phyloP scores from a whole-genome alignment of 2,329 filamentous ascomycete species.

The Colletotrichum graminicola region DNA sequence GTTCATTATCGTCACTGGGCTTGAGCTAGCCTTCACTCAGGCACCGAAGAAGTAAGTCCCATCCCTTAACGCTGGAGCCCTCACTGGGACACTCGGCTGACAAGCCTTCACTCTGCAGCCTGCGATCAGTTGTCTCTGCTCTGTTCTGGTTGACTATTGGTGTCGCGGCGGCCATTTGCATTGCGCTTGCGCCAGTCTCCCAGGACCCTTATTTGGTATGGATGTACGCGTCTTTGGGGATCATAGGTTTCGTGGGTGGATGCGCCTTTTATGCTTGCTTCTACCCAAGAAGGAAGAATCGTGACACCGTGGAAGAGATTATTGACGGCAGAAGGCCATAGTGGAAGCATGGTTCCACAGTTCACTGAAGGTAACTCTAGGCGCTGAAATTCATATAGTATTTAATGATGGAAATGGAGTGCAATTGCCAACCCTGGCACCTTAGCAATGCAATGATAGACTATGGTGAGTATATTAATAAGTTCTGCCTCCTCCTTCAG shows the following conservation, averaged over 20 bases:
- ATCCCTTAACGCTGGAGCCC: background rate
- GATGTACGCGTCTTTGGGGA: slow-evolving; percentile 72
- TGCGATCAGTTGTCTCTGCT: slow-evolving; percentile 36
- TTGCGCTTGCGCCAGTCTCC: slow-evolving; percentile 71
- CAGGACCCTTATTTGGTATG: slow-evolving; percentile 75
- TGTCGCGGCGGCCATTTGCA: slow-evolving; percentile 55
- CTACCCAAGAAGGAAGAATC: background rate
- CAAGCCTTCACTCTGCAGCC: background rate
- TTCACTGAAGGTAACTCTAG: background rate
- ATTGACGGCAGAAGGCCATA: background rate
- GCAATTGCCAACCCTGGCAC: background rate
- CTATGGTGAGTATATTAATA: background rate
- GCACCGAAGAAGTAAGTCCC: slow-evolving; percentile 59
- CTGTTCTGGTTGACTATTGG: slow-evolving; percentile 66
- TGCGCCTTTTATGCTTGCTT: slow-evolving; percentile 61
- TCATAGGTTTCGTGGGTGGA: slow-evolving; percentile 61
- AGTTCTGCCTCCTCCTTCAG: background rate
- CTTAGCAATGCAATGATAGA: slow-evolving; percentile 13
- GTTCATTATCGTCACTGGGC: slow-evolving; percentile 74
- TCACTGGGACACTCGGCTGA: background rate
- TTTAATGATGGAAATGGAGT: background rate
- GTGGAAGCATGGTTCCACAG: no score
- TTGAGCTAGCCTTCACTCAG: slow-evolving; percentile 81
- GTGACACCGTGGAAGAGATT: background rate
- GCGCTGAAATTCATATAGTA: background rate